These are phyloP conservation scores for Leccinum ochraceum DNA, from an alignment of 768 basidiomycete species.

Conservation along the genomic window DNA sequence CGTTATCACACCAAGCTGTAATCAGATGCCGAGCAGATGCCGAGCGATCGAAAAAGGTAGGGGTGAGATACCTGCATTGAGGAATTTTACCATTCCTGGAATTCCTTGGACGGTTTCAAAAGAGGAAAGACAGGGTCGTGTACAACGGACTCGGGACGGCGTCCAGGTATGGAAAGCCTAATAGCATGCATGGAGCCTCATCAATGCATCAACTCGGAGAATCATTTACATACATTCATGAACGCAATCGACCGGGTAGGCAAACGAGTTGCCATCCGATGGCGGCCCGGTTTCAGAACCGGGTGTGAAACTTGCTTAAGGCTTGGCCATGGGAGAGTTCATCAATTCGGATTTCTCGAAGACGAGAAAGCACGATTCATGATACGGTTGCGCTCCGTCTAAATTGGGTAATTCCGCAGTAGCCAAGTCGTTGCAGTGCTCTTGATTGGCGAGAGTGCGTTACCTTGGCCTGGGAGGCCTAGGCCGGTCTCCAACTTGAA, in stretches of 20 bases:
- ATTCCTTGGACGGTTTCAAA: neutral
- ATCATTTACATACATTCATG: neutral
- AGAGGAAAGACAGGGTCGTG: slow-evolving; percentile 5
- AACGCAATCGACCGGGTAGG: neutral
- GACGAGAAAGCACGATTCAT: too few relatives aligned
- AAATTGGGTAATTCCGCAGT: too few relatives aligned
- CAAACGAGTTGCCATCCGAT: slow-evolving; percentile 1
- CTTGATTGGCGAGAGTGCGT: too few relatives aligned
- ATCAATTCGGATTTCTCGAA: too few relatives aligned
- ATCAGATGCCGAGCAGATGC: slow-evolving; percentile 10
- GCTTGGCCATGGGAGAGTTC: too few relatives aligned
- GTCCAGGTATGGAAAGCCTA: slow-evolving; percentile 2
- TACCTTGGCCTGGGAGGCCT: too few relatives aligned
- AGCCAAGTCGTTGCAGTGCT: too few relatives aligned
- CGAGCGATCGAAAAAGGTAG: slow-evolving; percentile 8
- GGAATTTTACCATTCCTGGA: neutral
- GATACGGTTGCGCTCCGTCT: too few relatives aligned
- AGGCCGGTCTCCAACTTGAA: too few relatives aligned
- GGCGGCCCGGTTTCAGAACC: too few relatives aligned
- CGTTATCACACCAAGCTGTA: slow-evolving; percentile 24
- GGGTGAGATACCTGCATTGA: neutral
- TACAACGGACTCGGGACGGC: neutral
- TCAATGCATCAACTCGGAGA: neutral
- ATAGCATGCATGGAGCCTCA: neutral
- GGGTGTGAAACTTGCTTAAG: too few relatives aligned